Percentiles rank a stretch among this genome's conserved stretches.
Evolutionary conservation across 2,329 filamentous ascomycete species (phyloP).

Genomic region (Diaporthe citrichinensis): DNA sequence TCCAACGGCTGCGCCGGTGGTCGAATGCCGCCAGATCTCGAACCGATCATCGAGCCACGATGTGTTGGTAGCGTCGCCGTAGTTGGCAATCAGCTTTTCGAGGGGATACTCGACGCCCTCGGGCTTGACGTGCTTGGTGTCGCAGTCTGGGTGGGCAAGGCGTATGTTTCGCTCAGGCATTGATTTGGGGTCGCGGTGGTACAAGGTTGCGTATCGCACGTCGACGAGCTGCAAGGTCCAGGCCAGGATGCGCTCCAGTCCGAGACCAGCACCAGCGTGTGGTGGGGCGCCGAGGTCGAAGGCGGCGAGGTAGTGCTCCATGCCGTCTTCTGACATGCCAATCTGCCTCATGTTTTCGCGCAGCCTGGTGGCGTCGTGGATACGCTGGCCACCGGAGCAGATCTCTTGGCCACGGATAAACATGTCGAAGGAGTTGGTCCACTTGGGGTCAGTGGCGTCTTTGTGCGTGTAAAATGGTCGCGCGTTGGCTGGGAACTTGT

Average conservation of each 20-base stretch:
- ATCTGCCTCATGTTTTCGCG: conserved; percentile 81
- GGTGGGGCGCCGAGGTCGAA: conserved; percentile 92
- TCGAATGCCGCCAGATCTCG: conserved; percentile 85
- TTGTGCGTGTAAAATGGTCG: conserved; percentile 94
- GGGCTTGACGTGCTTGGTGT: conserved; percentile 71
- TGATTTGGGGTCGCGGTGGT: conserved; percentile 90
- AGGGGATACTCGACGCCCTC: conserved; percentile 66
- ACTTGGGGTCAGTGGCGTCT: conserved; percentile 77
- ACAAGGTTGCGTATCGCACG: conserved; percentile 89
- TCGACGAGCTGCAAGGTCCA: conserved; percentile 89
- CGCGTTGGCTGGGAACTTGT: conserved; percentile 89
- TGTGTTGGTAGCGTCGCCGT: conserved; percentile 93
- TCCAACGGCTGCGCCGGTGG: conserved; percentile 86
- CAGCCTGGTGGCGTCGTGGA: conserved; percentile 84
- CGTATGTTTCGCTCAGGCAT: conserved; percentile 77
- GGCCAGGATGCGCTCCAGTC: conserved; percentile 89
- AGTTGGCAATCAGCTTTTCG: conserved; percentile 93
- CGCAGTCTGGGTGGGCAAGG: conserved; percentile 89
- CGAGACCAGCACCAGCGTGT: conserved; percentile 91
- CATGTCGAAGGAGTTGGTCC: conserved; percentile 95
- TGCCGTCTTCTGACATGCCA: conserved; percentile 83
- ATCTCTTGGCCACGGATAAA: conserved; percentile 96
- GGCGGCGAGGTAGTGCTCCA: conserved; percentile 91
- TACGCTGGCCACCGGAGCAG: conserved; percentile 92
- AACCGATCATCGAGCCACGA: conserved; percentile 94